A percentile compares a stretch with the other conserved stretches of the same genome.
These are phyloP conservation scores for Camellia oleifera DNA, from an alignment of 179 eudicot genomes.

Conservation along the genomic window DNA sequence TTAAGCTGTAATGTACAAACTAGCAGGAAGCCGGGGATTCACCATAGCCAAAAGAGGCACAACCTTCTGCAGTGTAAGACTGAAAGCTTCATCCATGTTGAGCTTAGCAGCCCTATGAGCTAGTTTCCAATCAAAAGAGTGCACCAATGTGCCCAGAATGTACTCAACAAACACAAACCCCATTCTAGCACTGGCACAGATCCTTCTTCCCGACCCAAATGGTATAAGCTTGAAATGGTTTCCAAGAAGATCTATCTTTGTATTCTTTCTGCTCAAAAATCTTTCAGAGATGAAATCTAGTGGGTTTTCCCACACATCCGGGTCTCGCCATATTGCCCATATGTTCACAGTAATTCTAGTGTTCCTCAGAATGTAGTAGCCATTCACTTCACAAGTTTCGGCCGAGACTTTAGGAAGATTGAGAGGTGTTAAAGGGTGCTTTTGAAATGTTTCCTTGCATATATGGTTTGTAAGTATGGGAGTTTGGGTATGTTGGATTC, in stretches of 20 bases:
- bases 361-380: slow-evolving; percentile 23
- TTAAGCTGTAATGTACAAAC: no score
- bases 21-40: slow-evolving; percentile 15
- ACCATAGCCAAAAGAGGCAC: slow-evolving; percentile 24
- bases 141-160: slow-evolving; percentile 25
- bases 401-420: slow-evolving; percentile 18
- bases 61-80: slow-evolving; percentile 23
- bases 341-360: slow-evolving; percentile 26
- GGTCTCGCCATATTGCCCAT: slow-evolving; percentile 30
- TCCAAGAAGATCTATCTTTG: slow-evolving; percentile 21
- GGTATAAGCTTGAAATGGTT: slow-evolving; percentile 26
- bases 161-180: slow-evolving; percentile 27
- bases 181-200: slow-evolving; percentile 27
- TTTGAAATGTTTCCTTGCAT: slow-evolving; percentile 12
- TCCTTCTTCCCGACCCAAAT: slow-evolving; percentile 28
- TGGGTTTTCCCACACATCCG: slow-evolving; percentile 25
- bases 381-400: slow-evolving; percentile 22
- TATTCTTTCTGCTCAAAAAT: slow-evolving; percentile 12
- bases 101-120: slow-evolving; percentile 14
- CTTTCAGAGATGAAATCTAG: slow-evolving; percentile 22
- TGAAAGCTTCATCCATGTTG: slow-evolving; percentile 28
- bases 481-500: slow-evolving; percentile 25
- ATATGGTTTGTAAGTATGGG: slow-evolving; percentile 10
- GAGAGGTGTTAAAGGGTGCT: slow-evolving; percentile 24
- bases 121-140: slow-evolving; percentile 27